A percentile compares a stretch with the other conserved stretches of the same genome.
Evolutionary conservation across 2,329 filamentous ascomycete genomes (phyloP).

Genomic region (Ophiostoma novo-ulmi): DNA sequence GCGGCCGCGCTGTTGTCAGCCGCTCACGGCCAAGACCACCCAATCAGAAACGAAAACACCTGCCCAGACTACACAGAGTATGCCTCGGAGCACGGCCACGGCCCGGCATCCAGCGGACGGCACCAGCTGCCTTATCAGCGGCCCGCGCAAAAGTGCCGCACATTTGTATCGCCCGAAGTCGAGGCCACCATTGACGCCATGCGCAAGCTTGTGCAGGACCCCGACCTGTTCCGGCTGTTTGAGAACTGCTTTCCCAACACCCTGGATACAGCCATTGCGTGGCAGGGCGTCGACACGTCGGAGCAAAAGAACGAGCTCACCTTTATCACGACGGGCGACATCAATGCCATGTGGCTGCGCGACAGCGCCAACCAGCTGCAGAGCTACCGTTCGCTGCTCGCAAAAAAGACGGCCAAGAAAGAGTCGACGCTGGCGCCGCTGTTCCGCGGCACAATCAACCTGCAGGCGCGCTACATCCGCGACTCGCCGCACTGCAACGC

Average conservation of each 20-base stretch:
- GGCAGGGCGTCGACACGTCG: conserved; percentile 21
- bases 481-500: conserved; percentile 74
- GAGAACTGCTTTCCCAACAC: conserved; percentile 74
- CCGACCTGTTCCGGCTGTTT: conserved; percentile 66
- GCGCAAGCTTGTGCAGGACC: conserved; percentile 34
- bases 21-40: neutral
- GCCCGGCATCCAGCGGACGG: conserved; percentile 33
- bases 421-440: conserved; percentile 48
- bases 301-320: conserved; percentile 48
- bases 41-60: too few species aligned
- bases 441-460: conserved; percentile 59
- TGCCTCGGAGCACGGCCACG: conserved; percentile 30
- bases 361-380: conserved; percentile 68
- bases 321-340: conserved; percentile 52
- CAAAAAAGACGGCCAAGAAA: conserved; percentile 24
- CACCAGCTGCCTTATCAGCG: conserved; percentile 40
- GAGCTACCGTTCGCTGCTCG: conserved; percentile 54
- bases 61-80: conserved; percentile 32
- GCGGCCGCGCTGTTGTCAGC: neutral
- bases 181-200: conserved; percentile 58
- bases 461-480: conserved; percentile 57
- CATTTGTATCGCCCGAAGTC: conserved; percentile 64
- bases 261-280: conserved; percentile 35
- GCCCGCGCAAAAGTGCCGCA: conserved; percentile 62
- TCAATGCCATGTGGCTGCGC: conserved; percentile 67